Conservation (phyloP, 805 yeast species). For the Yarrowia deformans region DNA sequence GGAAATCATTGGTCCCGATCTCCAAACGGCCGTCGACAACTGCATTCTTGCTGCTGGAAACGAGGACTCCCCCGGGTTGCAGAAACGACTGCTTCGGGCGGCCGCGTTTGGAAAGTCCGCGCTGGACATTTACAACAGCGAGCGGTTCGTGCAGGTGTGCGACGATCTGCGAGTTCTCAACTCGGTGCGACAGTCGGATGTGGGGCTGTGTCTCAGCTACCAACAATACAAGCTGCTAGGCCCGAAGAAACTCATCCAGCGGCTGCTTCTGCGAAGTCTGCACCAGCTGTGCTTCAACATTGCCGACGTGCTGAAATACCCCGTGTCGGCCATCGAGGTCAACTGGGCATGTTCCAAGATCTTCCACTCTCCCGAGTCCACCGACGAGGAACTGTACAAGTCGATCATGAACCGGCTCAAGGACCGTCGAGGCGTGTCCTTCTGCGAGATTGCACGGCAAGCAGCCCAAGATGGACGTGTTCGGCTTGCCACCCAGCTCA, state of each 20-base stretch:
- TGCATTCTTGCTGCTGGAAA: conserved; percentile 78
- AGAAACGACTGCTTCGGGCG: conserved; percentile 78
- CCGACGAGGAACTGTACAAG: conserved; percentile 66
- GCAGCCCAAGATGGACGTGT: conserved; percentile 86
- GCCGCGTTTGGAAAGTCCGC: conserved; percentile 84
- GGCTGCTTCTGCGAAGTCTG: conserved; percentile 64
- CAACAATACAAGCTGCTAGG: conserved; percentile 61
- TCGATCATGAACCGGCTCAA: conserved; percentile 58
- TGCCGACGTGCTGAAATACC: conserved; percentile 58
- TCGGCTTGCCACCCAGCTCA: conserved; percentile 68
- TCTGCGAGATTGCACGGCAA: conserved; percentile 63
- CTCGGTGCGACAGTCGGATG: conserved; percentile 65
- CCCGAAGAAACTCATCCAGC: conserved; percentile 61
- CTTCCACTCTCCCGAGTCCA: conserved; percentile 57
- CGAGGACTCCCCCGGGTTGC: conserved; percentile 81
- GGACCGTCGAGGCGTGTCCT: conserved; percentile 57
- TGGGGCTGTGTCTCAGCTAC: conserved; percentile 74
- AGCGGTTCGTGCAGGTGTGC: conserved; percentile 67
- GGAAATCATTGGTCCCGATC: conserved; percentile 58
- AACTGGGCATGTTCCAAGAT: conserved; percentile 85
- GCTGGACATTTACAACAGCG: conserved; percentile 62
- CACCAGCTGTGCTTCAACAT: conserved; percentile 71
- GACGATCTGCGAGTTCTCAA: conserved; percentile 72
- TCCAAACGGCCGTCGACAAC: conserved; percentile 67
- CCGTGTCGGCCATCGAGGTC: conserved; percentile 62